These are phyloP conservation scores for Phlyctochytrium bullatum DNA, from an alignment of 192 early-diverging fungal genomes.

Conservation along the genomic window DNA sequence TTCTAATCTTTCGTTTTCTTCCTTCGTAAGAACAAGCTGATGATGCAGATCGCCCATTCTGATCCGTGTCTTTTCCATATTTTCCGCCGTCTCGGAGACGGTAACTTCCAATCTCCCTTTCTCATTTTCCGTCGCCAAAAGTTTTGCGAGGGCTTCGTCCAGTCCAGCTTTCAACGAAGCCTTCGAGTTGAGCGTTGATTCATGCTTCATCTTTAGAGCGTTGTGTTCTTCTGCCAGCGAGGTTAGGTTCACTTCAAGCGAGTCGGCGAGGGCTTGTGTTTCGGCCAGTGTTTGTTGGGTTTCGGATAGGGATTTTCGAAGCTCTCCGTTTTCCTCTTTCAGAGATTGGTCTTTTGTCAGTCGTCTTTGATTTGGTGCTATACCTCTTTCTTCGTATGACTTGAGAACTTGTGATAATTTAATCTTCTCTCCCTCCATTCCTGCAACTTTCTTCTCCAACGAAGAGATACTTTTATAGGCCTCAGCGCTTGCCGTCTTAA, in stretches of 20 bases:
- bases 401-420: not conserved
- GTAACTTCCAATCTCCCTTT: not conserved
- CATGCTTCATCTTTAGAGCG: slow-evolving; percentile 1
- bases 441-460: not conserved
- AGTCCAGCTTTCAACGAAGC: not conserved
- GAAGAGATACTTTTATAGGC: not conserved
- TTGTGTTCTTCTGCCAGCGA: not conserved
- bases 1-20: slow-evolving; percentile 17
- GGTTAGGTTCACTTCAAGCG: not conserved
- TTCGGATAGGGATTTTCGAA: not conserved
- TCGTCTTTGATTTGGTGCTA: not conserved
- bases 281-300: not conserved
- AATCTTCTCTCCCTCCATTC: not conserved
- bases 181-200: not conserved
- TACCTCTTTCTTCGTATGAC: not conserved
- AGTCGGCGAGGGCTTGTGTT: not conserved
- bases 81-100: not conserved
- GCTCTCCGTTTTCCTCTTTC: not conserved
- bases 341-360: not conserved
- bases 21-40: slow-evolving; percentile 12
- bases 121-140: not conserved
- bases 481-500: no score
- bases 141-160: not conserved
- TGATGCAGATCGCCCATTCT: slow-evolving; percentile 25
- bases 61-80: slow-evolving; percentile 6